Evolutionary conservation across 1,284 basidiomycete species (phyloP).

Genomic region (Irpex lacteus): DNA sequence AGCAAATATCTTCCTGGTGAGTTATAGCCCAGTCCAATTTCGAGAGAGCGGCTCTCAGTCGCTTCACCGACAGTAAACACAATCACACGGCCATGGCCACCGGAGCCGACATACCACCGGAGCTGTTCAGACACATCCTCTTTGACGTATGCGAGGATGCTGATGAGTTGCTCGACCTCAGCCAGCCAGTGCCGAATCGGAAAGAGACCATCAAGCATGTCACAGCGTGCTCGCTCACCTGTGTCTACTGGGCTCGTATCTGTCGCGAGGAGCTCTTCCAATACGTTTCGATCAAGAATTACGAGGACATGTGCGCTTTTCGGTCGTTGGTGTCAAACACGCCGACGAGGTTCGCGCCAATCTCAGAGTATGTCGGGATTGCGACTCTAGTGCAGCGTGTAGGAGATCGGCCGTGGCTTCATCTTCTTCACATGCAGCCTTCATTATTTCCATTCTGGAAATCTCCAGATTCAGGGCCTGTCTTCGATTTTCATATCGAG

Average conservation of each 20-base stretch:
- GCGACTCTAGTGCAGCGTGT: background rate
- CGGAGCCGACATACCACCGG: background rate
- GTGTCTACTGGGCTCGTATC: background rate
- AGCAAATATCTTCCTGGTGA: no score
- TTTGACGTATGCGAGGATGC: background rate
- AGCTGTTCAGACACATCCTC: background rate
- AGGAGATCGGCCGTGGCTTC: background rate
- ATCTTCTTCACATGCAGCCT: background rate
- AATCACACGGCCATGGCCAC: background rate
- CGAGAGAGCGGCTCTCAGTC: no score
- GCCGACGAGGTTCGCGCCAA: background rate
- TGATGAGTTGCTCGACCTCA: background rate
- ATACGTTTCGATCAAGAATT: background rate
- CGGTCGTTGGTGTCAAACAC: background rate
- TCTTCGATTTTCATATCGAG: background rate
- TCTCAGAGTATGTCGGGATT: background rate
- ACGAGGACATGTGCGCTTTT: background rate
- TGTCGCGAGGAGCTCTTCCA: background rate
- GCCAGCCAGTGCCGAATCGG: background rate
- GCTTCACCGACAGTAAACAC: no score
- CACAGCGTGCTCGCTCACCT: background rate
- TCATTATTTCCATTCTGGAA: background rate
- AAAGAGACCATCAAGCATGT: background rate
- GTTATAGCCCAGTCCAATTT: no score
- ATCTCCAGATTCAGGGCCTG: no score